phyloP scores from a whole-genome alignment of 1,284 basidiomycete species.

The Athelia psychrophila region DNA sequence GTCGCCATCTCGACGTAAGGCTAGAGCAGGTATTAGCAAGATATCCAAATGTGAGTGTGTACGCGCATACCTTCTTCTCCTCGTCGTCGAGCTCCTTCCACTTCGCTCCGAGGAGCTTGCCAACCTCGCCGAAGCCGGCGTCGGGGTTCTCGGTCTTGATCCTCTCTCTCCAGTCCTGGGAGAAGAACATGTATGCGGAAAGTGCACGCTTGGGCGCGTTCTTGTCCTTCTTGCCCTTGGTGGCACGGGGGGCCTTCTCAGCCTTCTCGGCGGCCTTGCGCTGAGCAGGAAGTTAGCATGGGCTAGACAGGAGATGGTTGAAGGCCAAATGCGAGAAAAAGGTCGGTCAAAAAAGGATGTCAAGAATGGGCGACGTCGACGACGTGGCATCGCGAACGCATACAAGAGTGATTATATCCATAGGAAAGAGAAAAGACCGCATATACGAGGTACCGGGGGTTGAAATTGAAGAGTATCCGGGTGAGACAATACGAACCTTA shows the following conservation, averaged over 20 bases:
- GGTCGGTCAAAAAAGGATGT: conserved; percentile 2
- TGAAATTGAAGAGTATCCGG: no score
- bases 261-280: conserved; percentile 75
- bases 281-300: conserved; percentile 29
- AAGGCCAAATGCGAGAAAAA: conserved; percentile 8
- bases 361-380: conserved; percentile 2
- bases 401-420: background rate
- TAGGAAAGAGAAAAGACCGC: conserved; percentile 10
- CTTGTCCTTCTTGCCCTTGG: conserved; percentile 70
- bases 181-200: conserved; percentile 99
- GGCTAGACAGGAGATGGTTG: conserved; percentile 4
- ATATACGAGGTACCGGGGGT: background rate
- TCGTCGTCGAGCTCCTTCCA: conserved; percentile 86
- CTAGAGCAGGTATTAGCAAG: conserved; percentile 38
- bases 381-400: background rate
- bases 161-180: conserved; percentile 91
- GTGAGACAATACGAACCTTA: conserved; percentile 49
- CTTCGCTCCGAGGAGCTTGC: conserved; percentile 84
- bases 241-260: conserved; percentile 47
- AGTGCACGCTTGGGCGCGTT: conserved; percentile 88
- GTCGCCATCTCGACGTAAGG: conserved; percentile 90
- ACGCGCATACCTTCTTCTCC: conserved; percentile 73
- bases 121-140: conserved; percentile 87
- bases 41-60: conserved; percentile 7
- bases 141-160: conserved; percentile 96